Evolutionary conservation across 345 rosid species (phyloP).

Genomic region (Eucalyptus cloeziana): DNA sequence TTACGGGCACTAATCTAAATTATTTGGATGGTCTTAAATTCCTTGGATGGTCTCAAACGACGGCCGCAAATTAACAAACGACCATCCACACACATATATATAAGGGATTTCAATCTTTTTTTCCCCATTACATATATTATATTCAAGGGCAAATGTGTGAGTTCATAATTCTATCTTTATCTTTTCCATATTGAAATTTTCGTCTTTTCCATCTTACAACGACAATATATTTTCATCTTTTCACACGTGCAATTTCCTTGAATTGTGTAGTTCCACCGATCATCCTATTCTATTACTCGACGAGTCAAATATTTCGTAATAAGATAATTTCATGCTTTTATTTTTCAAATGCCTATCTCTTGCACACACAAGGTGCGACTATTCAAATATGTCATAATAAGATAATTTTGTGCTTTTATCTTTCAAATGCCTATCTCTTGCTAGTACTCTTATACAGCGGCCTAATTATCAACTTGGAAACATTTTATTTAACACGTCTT

Average conservation of each 20-base stretch:
- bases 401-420: background rate
- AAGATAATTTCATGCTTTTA: background rate
- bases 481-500: background rate
- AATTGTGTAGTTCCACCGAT: background rate
- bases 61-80: background rate
- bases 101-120: background rate
- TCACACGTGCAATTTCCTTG: background rate
- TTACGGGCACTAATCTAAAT: background rate
- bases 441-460: background rate
- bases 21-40: background rate
- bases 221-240: background rate
- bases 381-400: background rate
- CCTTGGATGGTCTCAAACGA: background rate
- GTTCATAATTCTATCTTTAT: background rate
- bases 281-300: background rate
- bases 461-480: background rate
- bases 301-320: background rate
- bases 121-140: background rate
- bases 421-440: background rate
- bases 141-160: background rate
- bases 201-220: background rate
- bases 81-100: background rate
- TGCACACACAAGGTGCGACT: accelerated
- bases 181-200: background rate
- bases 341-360: background rate